Base-by-base conservation (phyloP, 805 yeast species). In the Cephaloascus fragrans region DNA sequence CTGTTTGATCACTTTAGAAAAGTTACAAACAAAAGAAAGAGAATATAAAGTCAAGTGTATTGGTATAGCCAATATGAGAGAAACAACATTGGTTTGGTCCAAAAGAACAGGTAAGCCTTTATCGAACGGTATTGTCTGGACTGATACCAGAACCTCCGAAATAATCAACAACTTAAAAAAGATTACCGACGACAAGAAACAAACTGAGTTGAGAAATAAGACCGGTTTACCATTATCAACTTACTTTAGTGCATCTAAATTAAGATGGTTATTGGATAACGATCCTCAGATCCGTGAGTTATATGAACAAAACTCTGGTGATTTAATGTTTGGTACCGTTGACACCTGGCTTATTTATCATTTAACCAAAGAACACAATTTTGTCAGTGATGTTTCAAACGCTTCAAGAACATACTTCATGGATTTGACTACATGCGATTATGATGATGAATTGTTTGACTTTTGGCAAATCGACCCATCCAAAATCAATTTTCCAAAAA, bases 11-110 rank as follows among this genome's bases (percentile, higher is more conserved):
- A 64, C 77, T 20, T 62, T 82, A 48, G 70, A 80, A 44, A 67
- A 66, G 40, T 56, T 77, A 47, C 81, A 82, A 60, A 62, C 69
- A 45, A 74, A 75, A 5, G 59, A 67, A 42, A 58, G 75, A 49
- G 68, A 81, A 55, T 81, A 75, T 56, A 70, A 68, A 47, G 78
- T 89, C 42, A 74, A 68, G 42, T 78, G 85, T 36, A 71, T 89
- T 48, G 97, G 97, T 19, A 76, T 89, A 48, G 93, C 97, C 38
- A 90, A 88, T 62, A 94, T 90, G 93, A 76, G 97, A 56, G 97
- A 89, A 63, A 89, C 97, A 34, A 82, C 95, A 20, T 71, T 83
- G 39, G 79, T 89, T 37, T 89, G 96, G 96, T 81, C 87, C 41
- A 73, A 78, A 47, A 67, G 67, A 39, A 87, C 96, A 2, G 96